Base-by-base conservation (phyloP, 2,329 filamentous ascomycete species). In the Seiridium unicorne region DNA sequence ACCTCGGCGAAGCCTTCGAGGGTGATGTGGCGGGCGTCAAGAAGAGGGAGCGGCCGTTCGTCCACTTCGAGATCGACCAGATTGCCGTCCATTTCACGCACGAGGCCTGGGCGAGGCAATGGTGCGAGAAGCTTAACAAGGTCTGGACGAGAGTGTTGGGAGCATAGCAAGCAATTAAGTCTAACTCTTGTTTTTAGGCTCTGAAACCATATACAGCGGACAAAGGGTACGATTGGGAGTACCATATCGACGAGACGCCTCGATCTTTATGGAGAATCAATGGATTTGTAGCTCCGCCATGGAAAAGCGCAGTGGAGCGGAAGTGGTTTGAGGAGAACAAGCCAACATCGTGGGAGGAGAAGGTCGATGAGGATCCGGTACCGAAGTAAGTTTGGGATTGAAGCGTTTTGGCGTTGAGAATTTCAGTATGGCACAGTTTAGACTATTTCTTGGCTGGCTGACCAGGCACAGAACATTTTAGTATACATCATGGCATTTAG, bases 191-290 rank as follows among this genome's bases (percentile, higher is more conserved):
- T 13, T 13, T 55, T 26, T n/a, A 55, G 53, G 42, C 42, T 10
- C 38, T 55, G 9, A 44, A 61, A 61, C 76, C 77, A 18, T 71
- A 75, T 55, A 64, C 80, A 0, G 68, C 64, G 1, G 77, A 78
- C 38, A 73, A 73, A 60, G 78, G 76, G 0, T 79, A 75, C 49
- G 74, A 77, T 59, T 80, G 72, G 71, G 79, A 81, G 66, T 77
- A 73, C 60, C 72, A 75, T 57, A 65, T 80, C 35, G 68, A 72
- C 8, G 77, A 81, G 67, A 79, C 75, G 36, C 72, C 74, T n/a
- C 65, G 76, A 18, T 69, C 70, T 48, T 57, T 81, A 56, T 81
- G 79, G 79, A 77, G 74, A 65, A 66, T 80, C 10, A 72, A 80
- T 32, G 78, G 76, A 0, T 18, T 78, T 6, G 64, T 69, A 47